Evolutionary conservation across 192 early-diverging fungal species (phyloP), one percentile per base, ranked within the genome.

Genomic region (Gaertneriomyces semiglobifer): DNA sequence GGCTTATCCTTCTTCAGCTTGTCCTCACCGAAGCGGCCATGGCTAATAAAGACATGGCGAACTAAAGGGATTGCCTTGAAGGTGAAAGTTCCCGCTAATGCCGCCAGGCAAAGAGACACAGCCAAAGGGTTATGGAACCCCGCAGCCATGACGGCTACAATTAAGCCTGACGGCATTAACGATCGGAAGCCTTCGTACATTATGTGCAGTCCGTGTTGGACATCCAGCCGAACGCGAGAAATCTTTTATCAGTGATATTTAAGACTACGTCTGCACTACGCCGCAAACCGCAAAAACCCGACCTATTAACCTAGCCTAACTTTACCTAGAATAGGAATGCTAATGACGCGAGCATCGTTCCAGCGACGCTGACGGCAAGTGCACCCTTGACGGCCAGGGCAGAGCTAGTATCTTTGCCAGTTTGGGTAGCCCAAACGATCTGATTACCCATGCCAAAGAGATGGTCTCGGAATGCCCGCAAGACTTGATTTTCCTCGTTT

Each of bases 1-100:
- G 92, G 91, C 41, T 77, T 81, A 20, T 79, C 66, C 43, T 79
- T 72, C 70, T 97, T 98, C 18, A 89, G 78, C 68, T 90, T 60
- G 69, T 98, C 96, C 46, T 81, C 81, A 18, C 96, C 96, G 16
- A 74, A 79, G 10, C 93, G 77, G 1, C 89, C 89, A 11, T 89
- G 88, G 25, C 84, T 83, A 58, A 94, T 79, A 73, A 98, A 96
- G 33, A 80, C 80, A 4, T 81, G 71, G 18, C 68, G 72, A 6
- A 93, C 78, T 11, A 68, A 75, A 0, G 91, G 89, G 5, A 96
- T 80, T 11, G 88, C 66, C 40, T 72, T 76, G 84, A 84, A 93
- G 3, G 93, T 92, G 3, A 78, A 76, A n/a, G 86, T 68, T 3
- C 85, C 85, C 0, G 91, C 93, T 8, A 92, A 62, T 20, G 84